Percentiles rank a stretch among this genome's conserved stretches.
Conservation (phyloP, 768 basidiomycete genomes). For the Hericium coralloides region DNA sequence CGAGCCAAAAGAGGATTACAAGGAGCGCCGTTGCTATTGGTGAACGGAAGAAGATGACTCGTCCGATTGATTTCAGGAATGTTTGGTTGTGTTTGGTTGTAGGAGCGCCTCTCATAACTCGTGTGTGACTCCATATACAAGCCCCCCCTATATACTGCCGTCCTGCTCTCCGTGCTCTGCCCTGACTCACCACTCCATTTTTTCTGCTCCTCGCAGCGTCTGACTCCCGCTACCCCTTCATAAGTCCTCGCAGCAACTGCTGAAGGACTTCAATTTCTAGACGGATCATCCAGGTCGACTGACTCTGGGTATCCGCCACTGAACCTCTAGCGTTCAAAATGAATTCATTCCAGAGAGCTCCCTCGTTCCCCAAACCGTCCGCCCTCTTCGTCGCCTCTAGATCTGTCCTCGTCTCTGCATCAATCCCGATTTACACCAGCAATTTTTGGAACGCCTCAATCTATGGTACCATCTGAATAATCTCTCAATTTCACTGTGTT, state of each 20-base stretch:
- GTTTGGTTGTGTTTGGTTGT: neutral
- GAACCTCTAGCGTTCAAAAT: slow-evolving; percentile 27
- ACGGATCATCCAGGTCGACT: slow-evolving; percentile 37
- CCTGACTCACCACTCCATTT: slow-evolving; percentile 3
- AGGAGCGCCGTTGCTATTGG: too few species aligned
- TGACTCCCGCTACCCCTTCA: slow-evolving; percentile 1
- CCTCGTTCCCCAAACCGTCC: slow-evolving; percentile 17
- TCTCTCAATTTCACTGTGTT: neutral
- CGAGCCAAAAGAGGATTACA: too few species aligned
- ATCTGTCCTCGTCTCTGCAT: neutral
- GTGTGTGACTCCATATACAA: neutral
- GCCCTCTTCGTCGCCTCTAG: slow-evolving; percentile 9
- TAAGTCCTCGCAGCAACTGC: slow-evolving; percentile 14
- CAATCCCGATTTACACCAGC: slow-evolving; percentile 4
- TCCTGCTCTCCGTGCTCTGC: neutral
- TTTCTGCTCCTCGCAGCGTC: neutral
- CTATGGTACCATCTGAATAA: slow-evolving; percentile 11
- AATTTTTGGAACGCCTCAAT: neutral
- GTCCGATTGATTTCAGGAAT: neutral
- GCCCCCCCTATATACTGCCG: slow-evolving; percentile 10
- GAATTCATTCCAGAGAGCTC: slow-evolving; percentile 22
- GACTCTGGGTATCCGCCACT: slow-evolving; percentile 25
- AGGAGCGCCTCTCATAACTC: neutral
- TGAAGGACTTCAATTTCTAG: slow-evolving; percentile 20
- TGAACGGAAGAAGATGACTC: too few species aligned